Evolutionary conservation across 257 asterid species (phyloP), one percentile per base, ranked within the genome.

Genomic region (Ilex aquifolium): DNA sequence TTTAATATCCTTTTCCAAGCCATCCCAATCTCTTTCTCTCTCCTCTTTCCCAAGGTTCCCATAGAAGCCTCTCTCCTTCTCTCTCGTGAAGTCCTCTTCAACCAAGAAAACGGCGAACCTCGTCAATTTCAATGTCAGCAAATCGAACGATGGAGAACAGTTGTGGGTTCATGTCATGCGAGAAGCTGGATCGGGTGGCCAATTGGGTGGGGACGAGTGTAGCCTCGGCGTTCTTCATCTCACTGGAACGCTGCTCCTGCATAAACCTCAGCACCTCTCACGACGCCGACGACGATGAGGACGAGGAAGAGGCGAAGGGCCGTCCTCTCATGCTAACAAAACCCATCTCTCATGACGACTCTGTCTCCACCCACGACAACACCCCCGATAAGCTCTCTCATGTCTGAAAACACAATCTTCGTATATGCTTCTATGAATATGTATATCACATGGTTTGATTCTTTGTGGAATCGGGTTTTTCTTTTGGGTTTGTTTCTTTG

Each of bases 211-310:
- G 80, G 15, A 66, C 61, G 44, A 63, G 71, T 29, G 63, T 75
- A 0, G 80, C 80, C 11, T 57, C 73, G 0, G 76, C 68, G 0
- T 75, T 75, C 63, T 75, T 71, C 49, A 39, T 53, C 30, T 75
- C 80, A 0, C 65, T 75, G 42, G 76, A 75, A 46, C 69, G 73
- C 7, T 75, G 76, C 62, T 67, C 80, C 27, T 75, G 80, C 67
- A 66, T 75, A 60, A 62, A 66, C 54, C 67, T 75, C 27, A 67
- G 46, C 67, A 64, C 77, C 56, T 57, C 59, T 17, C 63, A 67
- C 7, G 76, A 67, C 13, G 77, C 62, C 15, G 59, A 11, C n/a
- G 62, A 67, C 7, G 74, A 57, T 0, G 61, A 40, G 5, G 60
- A 56, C 11, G 53, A 29, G 0, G 72, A 69, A 31, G 75, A 74